Evolutionary conservation across 2,329 filamentous ascomycete species (phyloP), one percentile per base, ranked within the genome.

Genomic region (Ceratocystis colombiana): DNA sequence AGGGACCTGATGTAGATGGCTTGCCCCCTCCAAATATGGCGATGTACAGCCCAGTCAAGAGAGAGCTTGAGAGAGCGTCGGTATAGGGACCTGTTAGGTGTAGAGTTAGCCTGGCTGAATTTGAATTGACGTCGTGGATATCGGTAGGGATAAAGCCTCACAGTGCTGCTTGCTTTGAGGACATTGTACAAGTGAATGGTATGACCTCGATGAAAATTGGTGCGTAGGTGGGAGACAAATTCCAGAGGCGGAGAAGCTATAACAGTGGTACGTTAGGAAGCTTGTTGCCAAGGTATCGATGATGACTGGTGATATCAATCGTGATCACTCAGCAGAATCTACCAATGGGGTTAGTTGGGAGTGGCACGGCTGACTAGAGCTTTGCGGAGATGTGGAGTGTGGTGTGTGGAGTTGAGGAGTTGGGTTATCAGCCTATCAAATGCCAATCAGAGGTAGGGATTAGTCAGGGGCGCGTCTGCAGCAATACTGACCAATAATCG

Each of bases 1-100:
- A 97, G 82, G 46, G 88, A 91, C 72, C 94, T 88, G 72, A 99
- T 96, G 76, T 99, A 97, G 70, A 97, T 80, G 41, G 94, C 94
- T 77, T 97, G 94, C 69, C 93, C 92, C 72, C 94, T 88, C 93
- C 94, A 99, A 69, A 96, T 79, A 73, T 93, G 85, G 71, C 94
- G 85, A 75, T 96, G 89, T 69, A 97, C 91, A 67, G 90, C 85
- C 94, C 94, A 99, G 79, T 96, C 91, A 70, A 97, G 85, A 53
- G 94, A 84, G 70, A 96, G 86, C 82, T 96, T 96, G 74, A 99
- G 78, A 30, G 91, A 91, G 71, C 91, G 90, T 74, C 93, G 88
- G 78, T 99, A 99, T 68, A 99, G 87, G 53, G 84, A 87, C 71
- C 84, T 87, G 44, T 61, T 53, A 67, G 44, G 4, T 63, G 12